Conservation (phyloP, 805 yeast genomes). For the Wickerhamiella hasegawae region DNA sequence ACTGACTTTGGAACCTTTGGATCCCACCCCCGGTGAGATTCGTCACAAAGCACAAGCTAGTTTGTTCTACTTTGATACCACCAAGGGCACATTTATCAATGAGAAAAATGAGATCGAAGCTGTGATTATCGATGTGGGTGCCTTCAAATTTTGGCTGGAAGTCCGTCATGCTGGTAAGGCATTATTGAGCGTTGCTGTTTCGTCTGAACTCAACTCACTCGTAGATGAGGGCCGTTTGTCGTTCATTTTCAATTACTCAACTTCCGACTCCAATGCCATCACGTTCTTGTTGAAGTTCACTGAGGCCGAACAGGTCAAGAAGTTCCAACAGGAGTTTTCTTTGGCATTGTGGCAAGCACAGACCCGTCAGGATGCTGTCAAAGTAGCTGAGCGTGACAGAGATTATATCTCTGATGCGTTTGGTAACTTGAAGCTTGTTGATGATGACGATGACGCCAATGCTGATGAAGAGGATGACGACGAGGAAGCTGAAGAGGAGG, state of each 20-base stretch:
- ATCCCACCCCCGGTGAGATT: constrained; percentile 11
- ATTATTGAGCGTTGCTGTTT: constrained; percentile 28
- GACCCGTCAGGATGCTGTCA: constrained; percentile 30
- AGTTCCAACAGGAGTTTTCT: constrained; percentile 39
- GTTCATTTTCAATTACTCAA: constrained; percentile 48
- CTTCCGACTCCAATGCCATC: constrained; percentile 25
- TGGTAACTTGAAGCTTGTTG: constrained; percentile 25
- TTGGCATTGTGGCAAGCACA: constrained; percentile 50
- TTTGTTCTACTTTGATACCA: constrained; percentile 44
- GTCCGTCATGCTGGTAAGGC: constrained; percentile 20
- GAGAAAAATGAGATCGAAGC: constrained; percentile 25
- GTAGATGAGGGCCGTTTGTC: constrained; percentile 41
- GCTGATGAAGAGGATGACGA: constrained; percentile 21
- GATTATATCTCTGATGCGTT: constrained; percentile 44
- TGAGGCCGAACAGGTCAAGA: constrained; percentile 24
- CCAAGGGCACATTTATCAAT: constrained; percentile 30
- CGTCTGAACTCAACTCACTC: constrained; percentile 44
- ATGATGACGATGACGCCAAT: constrained; percentile 21
- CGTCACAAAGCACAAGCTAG: constrained; percentile 19
- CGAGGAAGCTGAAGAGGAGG: constrained; percentile 22
- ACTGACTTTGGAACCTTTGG: background rate
- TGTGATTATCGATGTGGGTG: constrained; percentile 29
- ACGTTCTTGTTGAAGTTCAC: constrained; percentile 53
- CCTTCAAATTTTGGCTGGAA: constrained; percentile 39
- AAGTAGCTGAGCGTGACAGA: constrained; percentile 31